Conservation (phyloP, 1,139 yeast genomes). For the Wickerhamiella pararugosa region DNA sequence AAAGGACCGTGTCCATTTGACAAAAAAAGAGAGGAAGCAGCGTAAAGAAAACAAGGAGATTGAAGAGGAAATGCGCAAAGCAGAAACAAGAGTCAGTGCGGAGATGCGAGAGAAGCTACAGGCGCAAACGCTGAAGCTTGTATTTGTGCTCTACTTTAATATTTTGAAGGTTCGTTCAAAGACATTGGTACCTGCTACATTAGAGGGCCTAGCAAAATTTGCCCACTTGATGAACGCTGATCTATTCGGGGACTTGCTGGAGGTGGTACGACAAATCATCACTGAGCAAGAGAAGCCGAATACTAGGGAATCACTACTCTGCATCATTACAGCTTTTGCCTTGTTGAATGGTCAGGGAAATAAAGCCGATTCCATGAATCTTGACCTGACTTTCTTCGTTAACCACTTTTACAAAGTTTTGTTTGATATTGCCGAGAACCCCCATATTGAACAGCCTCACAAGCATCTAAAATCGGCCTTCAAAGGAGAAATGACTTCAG, state of each 20-base stretch:
- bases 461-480: constrained; percentile 65
- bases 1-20: constrained; percentile 75
- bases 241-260: constrained; percentile 78
- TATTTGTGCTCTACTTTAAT: constrained; percentile 62
- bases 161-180: constrained; percentile 49
- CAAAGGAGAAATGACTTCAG: constrained; percentile 68
- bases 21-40: constrained; percentile 75
- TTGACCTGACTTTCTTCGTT: constrained; percentile 39
- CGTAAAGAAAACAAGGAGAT: constrained; percentile 76
- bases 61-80: constrained; percentile 76
- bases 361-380: constrained; percentile 31
- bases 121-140: constrained; percentile 62
- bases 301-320: constrained; percentile 57
- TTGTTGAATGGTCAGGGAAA: constrained; percentile 50
- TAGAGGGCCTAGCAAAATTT: constrained; percentile 81
- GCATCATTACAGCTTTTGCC: constrained; percentile 84
- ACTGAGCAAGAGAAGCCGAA: constrained; percentile 27
- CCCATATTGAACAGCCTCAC: constrained; percentile 75
- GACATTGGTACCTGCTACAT: constrained; percentile 67
- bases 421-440: constrained; percentile 55
- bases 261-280: constrained; percentile 71
- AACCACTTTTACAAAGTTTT: constrained; percentile 55
- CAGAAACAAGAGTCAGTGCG: constrained; percentile 74
- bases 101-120: constrained; percentile 79
- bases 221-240: constrained; percentile 91